Percentiles rank a stretch among this genome's conserved stretches.
Evolutionary conservation across 2,329 filamentous ascomycete genomes (phyloP).

Genomic region (Colletotrichum simmondsii): DNA sequence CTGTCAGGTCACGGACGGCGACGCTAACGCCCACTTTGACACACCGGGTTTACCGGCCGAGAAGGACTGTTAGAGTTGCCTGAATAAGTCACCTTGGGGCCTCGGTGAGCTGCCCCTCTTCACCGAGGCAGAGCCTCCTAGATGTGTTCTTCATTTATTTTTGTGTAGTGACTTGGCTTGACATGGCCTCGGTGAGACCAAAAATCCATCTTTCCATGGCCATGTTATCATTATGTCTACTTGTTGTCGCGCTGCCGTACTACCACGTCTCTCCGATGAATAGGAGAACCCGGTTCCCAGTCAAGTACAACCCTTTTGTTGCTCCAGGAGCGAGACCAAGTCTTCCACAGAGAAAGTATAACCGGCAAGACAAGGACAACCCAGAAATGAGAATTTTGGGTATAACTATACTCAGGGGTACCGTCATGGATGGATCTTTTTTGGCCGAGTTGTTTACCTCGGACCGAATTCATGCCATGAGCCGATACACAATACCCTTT

Average conservation of each 20-base stretch:
- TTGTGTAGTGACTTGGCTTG: neutral
- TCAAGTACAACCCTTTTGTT: constrained; percentile 1
- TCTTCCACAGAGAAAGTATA: constrained; percentile 23
- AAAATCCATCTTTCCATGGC: neutral
- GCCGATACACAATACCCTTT: neutral
- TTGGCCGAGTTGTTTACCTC: neutral
- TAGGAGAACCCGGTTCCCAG: neutral
- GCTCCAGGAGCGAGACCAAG: neutral
- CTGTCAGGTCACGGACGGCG: neutral
- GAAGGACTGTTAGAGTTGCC: constrained; percentile 30
- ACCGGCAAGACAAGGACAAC: neutral
- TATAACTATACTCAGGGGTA: too few relatives aligned
- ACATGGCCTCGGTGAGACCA: neutral
- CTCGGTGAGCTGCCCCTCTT: neutral
- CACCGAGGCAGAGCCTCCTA: neutral
- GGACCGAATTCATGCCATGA: neutral
- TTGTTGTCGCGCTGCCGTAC: neutral
- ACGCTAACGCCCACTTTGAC: constrained; percentile 20
- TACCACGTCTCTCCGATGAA: constrained; percentile 12
- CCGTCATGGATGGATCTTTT: neutral
- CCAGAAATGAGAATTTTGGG: too few relatives aligned
- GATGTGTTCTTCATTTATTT: neutral
- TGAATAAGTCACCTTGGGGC: neutral
- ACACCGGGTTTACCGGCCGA: constrained; percentile 9
- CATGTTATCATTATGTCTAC: too few relatives aligned